Base-by-base conservation (phyloP, 495 filamentous ascomycete genomes). In the Neurospora pannonica region DNA sequence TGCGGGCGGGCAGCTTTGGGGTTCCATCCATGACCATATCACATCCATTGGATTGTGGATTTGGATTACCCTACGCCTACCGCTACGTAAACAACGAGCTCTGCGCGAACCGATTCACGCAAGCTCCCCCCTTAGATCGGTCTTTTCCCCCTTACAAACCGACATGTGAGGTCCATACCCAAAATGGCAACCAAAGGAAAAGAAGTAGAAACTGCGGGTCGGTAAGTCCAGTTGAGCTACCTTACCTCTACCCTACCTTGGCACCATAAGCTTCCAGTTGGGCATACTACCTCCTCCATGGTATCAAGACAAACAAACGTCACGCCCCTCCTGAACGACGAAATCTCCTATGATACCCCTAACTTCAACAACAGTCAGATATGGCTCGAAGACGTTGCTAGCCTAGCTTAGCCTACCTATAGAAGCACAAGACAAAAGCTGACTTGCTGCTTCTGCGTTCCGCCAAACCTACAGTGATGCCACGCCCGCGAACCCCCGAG, bases 401-500 rank as follows among this genome's bases (percentile, higher is more conserved):
- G 24, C 54, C 1, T 17, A 31, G 54, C 38, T 17, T 31, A 38
- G 19, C 13, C 24, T 19, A 34, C 28, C 28, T 67, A 19, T 37
- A 28, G 28, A 67, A 34, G 34, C 24, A 24, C 24, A 17, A 31
- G 24, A 24, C n/a, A 54, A 71, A n/a, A 15, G 71, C 71, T 31
- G n/a, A 48, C 54, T 28, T 48, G 31, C 31, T 70, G 72, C 46
- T 38, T 21, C 72, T 54, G n/a, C 1, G 42, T 70, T 70, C 36
- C 67, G 48, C 48, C 48, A 24, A 69, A 24, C 54, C 54, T 67
- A 67, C 73, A 85, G 85, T 70, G 84, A 83, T 80, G 75, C 76
- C 13, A 83, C 87, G 36, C 81, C 87, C 75, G 92, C 94, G 70
- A 99, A 99, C 85, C 91, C 95, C 60, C 91, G 96, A 76, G 96